phyloP scores from a whole-genome alignment of 495 filamentous ascomycete species.

The Penicillium riverlandense region DNA sequence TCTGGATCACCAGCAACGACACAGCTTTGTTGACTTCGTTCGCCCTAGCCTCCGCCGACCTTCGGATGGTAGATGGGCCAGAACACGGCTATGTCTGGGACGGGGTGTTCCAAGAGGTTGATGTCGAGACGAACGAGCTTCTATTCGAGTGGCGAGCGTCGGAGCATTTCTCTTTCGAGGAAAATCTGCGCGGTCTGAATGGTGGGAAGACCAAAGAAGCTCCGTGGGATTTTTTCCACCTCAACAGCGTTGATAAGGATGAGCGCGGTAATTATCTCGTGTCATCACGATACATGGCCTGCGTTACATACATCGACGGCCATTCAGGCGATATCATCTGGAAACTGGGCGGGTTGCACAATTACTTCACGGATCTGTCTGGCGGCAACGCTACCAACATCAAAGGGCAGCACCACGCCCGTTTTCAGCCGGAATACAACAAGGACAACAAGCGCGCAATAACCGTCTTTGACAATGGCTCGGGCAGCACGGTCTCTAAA shows the following conservation, averaged over 20 bases:
- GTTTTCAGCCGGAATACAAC: constrained; percentile 15
- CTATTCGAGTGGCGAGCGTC: constrained; percentile 38
- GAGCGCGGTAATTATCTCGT: constrained; percentile 34
- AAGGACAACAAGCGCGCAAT: constrained; percentile 17
- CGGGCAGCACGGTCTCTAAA: constrained; percentile 15
- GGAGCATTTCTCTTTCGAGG: constrained; percentile 25
- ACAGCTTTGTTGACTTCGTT: constrained; percentile 48
- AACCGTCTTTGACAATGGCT: constrained; percentile 30
- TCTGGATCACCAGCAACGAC: constrained; percentile 38
- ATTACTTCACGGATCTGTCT: constrained; percentile 35
- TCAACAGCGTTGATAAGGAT: constrained; percentile 40
- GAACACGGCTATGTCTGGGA: constrained; percentile 44
- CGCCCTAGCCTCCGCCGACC: constrained; percentile 30
- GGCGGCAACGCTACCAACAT: constrained; percentile 34
- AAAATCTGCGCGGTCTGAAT: constrained; percentile 15
- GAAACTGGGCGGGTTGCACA: constrained; percentile 35
- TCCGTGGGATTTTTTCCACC: constrained; percentile 42
- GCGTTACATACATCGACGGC: constrained; percentile 29
- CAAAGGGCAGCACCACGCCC: constrained; percentile 33
- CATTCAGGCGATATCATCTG: constrained; percentile 29
- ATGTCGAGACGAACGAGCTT: constrained; percentile 34
- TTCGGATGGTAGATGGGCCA: constrained; percentile 30
- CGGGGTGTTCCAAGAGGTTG: constrained; percentile 43
- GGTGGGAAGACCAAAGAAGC: constrained; percentile 14
- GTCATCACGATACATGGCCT: constrained; percentile 33